Percentiles rank a stretch among this genome's conserved stretches.
Evolutionary conservation across 768 basidiomycete species (phyloP).

Genomic region (Russula griseocarnosa): DNA sequence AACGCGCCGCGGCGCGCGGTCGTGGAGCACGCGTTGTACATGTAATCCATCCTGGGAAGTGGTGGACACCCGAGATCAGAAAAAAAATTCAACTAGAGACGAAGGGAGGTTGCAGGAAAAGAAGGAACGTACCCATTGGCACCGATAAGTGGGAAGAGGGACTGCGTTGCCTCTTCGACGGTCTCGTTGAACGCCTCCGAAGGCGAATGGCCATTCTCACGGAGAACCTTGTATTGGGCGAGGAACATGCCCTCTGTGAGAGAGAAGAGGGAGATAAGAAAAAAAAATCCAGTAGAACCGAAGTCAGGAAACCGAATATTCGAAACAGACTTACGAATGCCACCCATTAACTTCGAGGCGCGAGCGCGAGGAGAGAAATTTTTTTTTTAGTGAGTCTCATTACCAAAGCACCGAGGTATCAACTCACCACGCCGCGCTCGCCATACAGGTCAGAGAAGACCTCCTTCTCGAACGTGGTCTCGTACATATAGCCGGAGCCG

Average conservation of each 20-base stretch:
- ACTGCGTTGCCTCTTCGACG: constrained; percentile 99
- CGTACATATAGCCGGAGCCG: constrained; percentile 97
- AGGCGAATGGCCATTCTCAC: constrained; percentile 92
- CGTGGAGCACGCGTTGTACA: constrained; percentile 99
- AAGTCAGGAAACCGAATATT: not conserved
- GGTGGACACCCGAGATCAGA: not conserved
- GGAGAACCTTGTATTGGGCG: constrained; percentile 97
- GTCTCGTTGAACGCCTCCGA: constrained; percentile 99
- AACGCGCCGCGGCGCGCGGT: constrained; percentile 98
- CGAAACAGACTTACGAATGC: constrained; percentile 62
- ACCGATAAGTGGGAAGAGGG: constrained; percentile 94
- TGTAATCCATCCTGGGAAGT: constrained; percentile 86
- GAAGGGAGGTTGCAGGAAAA: not conserved
- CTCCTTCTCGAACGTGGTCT: constrained; percentile 99
- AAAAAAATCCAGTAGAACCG: not conserved
- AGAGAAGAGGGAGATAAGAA: not conserved
- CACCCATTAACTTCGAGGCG: constrained; percentile 79
- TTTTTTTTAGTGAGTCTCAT: not conserved
- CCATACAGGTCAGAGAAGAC: constrained; percentile 99
- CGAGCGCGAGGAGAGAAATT: not conserved
- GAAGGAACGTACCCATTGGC: constrained; percentile 67
- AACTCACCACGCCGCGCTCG: constrained; percentile 96
- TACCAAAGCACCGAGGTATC: not conserved
- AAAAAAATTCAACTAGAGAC: not conserved
- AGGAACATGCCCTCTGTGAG: constrained; percentile 90